phyloP scores from a whole-genome alignment of 2,329 filamentous ascomycete species.

The Sclerotinia sclerotiorum region DNA sequence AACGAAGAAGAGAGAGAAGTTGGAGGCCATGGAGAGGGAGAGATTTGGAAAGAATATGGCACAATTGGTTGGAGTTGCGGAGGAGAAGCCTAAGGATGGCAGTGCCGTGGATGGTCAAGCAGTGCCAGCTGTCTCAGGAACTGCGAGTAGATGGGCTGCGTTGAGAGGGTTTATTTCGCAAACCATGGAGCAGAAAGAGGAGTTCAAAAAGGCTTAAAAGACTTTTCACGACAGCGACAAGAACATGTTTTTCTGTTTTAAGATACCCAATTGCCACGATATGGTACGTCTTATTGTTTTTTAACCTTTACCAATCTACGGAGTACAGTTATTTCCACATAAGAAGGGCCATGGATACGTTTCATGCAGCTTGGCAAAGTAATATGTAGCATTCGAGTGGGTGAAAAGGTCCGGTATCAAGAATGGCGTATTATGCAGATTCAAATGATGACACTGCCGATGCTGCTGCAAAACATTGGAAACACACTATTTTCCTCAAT shows the following conservation, averaged over 20 bases:
- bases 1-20: conserved; percentile 75
- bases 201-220: conserved; percentile 51
- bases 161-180: conserved; percentile 72
- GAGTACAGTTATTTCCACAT: not conserved
- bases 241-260: conserved; percentile 5
- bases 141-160: conserved; percentile 71
- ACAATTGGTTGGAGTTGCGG: conserved; percentile 50
- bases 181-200: conserved; percentile 86
- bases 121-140: conserved; percentile 39
- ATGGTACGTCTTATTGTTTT: conserved; percentile 23
- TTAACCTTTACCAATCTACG: not conserved
- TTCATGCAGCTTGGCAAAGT: conserved; percentile 1
- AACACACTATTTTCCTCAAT: not conserved
- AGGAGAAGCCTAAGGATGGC: conserved; percentile 20
- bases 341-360: not conserved
- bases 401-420: conserved; percentile 10
- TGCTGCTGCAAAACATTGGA: conserved; percentile 3
- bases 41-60: conserved; percentile 83
- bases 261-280: conserved; percentile 24
- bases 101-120: conserved; percentile 23
- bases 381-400: conserved; percentile 16
- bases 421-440: conserved; percentile 8
- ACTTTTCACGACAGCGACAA: not conserved
- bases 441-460: conserved; percentile 8
- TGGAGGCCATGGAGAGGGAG: conserved; percentile 79